Conservation (phyloP, 2,329 filamentous ascomycete genomes). For the Cercospora sp. region DNA sequence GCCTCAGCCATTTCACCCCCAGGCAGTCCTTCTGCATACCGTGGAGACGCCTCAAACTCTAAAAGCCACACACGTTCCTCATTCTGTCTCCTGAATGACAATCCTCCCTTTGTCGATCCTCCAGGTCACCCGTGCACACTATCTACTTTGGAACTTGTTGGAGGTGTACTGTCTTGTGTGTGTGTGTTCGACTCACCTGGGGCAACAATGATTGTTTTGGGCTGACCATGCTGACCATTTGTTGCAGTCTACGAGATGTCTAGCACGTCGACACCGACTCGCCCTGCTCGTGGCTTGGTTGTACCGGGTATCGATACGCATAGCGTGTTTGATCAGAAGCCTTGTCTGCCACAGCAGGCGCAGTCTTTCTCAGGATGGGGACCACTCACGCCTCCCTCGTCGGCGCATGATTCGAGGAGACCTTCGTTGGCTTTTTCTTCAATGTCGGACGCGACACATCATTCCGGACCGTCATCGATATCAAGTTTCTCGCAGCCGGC, state of each 20-base stretch:
- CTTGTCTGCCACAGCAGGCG: slow-evolving; percentile 5
- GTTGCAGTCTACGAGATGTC: slow-evolving; percentile 32
- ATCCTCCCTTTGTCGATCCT: slow-evolving; percentile 23
- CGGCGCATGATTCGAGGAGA: slow-evolving; percentile 33
- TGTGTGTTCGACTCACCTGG: slow-evolving; percentile 22
- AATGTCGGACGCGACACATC: slow-evolving; percentile 24
- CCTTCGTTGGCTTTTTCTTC: slow-evolving; percentile 31
- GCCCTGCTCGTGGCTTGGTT: slow-evolving; percentile 27
- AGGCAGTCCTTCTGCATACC: background rate
- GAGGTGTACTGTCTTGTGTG: slow-evolving; percentile 29
- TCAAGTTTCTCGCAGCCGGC: slow-evolving; percentile 30
- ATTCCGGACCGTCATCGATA: slow-evolving; percentile 27
- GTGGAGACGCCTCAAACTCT: slow-evolving; percentile 23
- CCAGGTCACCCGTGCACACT: slow-evolving; percentile 19
- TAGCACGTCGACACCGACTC: slow-evolving; percentile 27
- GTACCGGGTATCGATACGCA: slow-evolving; percentile 33
- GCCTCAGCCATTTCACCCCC: slow-evolving; percentile 5
- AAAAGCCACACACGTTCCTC: slow-evolving; percentile 34
- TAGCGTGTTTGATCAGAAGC: slow-evolving; percentile 19
- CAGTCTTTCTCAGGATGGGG: slow-evolving; percentile 24
- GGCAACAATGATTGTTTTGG: slow-evolving; percentile 20
- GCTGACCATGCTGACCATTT: slow-evolving; percentile 12
- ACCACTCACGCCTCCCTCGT: slow-evolving; percentile 34
- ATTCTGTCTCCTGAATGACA: slow-evolving; percentile 14
- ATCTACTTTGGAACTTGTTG: slow-evolving; percentile 5